These are phyloP conservation scores for Quercus rubra DNA, from an alignment of 306 rosid genomes.

Conservation along the genomic window DNA sequence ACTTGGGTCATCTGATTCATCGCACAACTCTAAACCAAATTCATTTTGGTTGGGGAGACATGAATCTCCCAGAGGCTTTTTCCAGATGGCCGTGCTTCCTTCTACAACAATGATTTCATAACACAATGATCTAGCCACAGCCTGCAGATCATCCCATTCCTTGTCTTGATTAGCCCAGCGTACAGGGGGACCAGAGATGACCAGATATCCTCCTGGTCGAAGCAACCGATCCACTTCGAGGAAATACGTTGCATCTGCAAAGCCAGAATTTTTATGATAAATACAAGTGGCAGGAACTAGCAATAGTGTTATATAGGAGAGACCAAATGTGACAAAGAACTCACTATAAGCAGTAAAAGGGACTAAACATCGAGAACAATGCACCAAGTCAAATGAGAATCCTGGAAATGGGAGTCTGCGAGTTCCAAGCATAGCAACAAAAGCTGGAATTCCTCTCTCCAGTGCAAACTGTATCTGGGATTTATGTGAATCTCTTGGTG, in stretches of 20 bases:
- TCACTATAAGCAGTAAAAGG: constrained; percentile 98
- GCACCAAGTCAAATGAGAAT: constrained; percentile 85
- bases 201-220: constrained; percentile 91
- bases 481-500: constrained; percentile 99
- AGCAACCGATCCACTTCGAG: constrained; percentile 93
- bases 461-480: constrained; percentile 95
- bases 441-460: constrained; percentile 97
- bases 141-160: constrained; percentile 99
- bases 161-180: constrained; percentile 97
- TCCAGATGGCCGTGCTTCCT: constrained; percentile 94
- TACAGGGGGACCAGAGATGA: constrained; percentile 97
- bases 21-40: constrained; percentile 74
- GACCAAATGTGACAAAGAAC: constrained; percentile 26
- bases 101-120: constrained; percentile 89
- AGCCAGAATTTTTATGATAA: constrained; percentile 19
- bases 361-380: constrained; percentile 93
- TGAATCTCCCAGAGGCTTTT: constrained; percentile 65
- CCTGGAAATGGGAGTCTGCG: constrained; percentile 95
- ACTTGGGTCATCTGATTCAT: constrained; percentile 73
- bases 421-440: constrained; percentile 98
- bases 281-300: constrained; percentile 20
- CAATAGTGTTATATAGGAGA: constrained; percentile 5
- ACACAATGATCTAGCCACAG: constrained; percentile 88
- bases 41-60: constrained; percentile 89
- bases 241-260: constrained; percentile 92